Conservation (phyloP, 805 yeast genomes). For the Cyberlindnera mycetangii region DNA sequence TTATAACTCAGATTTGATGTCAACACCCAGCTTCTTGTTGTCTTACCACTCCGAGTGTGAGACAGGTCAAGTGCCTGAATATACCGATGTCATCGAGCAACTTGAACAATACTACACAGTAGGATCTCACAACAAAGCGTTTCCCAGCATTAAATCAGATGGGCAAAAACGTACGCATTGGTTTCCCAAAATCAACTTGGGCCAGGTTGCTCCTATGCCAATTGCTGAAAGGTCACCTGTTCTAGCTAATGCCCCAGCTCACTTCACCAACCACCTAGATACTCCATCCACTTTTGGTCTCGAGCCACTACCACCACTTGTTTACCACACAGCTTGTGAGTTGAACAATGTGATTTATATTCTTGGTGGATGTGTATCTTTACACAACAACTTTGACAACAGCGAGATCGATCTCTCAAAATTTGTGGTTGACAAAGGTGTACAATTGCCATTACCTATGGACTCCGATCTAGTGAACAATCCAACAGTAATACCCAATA, state of each 20-base stretch:
- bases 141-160: neutral
- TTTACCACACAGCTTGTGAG: conserved; percentile 41
- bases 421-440: conserved; percentile 36
- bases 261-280: conserved; percentile 21
- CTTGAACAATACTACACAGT: neutral
- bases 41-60: neutral
- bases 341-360: conserved; percentile 35
- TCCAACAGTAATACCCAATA: conserved; percentile 40
- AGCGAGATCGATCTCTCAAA: conserved; percentile 31
- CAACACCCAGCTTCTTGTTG: neutral
- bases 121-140: no score
- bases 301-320: conserved; percentile 37
- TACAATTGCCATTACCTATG: conserved; percentile 45
- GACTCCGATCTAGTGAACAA: conserved; percentile 38
- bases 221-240: no score
- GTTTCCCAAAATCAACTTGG: no score
- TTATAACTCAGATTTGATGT: no score
- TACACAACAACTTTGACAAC: neutral
- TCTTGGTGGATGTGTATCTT: conserved; percentile 41
- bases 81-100: neutral
- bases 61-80: neutral
- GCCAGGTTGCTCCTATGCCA: neutral
- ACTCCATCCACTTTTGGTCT: conserved; percentile 37
- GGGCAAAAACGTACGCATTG: neutral
- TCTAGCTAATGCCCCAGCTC: no score